A percentile compares a stretch with the other conserved stretches of the same genome.
These are phyloP conservation scores for Dicorynia guianensis DNA, from an alignment of 306 rosid species.

Conservation along the genomic window DNA sequence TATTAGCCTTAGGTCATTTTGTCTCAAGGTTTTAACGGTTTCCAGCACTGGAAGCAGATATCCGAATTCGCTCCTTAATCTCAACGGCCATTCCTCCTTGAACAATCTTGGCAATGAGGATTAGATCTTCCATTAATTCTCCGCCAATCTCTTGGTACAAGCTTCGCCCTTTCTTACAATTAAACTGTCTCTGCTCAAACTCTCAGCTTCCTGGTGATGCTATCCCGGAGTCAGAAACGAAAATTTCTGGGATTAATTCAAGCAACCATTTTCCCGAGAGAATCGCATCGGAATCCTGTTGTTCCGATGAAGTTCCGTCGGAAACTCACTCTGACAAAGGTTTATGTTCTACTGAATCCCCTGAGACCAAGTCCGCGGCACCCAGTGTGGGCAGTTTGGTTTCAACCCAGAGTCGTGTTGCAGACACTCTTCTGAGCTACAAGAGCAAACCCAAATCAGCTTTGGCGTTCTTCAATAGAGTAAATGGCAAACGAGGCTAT, in stretches of 20 bases:
- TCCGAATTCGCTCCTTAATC: no score
- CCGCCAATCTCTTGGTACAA: slow-evolving; percentile 36
- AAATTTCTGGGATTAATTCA: not conserved
- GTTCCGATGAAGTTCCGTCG: slow-evolving; percentile 21
- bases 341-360: slow-evolving; percentile 17
- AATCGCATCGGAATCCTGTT: slow-evolving; percentile 20
- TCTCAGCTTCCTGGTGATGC: slow-evolving; percentile 1
- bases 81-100: not conserved
- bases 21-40: no score
- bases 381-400: not conserved
- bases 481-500: slow-evolving; percentile 46
- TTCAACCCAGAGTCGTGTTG: slow-evolving; percentile 37
- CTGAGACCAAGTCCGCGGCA: not conserved
- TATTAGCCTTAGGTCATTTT: no score
- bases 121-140: slow-evolving; percentile 37
- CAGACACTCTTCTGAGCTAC: slow-evolving; percentile 56
- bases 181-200: slow-evolving; percentile 34
- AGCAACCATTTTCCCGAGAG: slow-evolving; percentile 13
- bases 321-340: slow-evolving; percentile 5
- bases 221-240: not conserved
- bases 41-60: no score
- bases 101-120: slow-evolving; percentile 28
- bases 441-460: slow-evolving; percentile 57
- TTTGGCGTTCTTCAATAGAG: slow-evolving; percentile 50
- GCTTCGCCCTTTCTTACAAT: slow-evolving; percentile 40